Evolutionary conservation across 2,329 filamentous ascomycete species (phyloP).

Genomic region (Ceratocystis destructans): DNA sequence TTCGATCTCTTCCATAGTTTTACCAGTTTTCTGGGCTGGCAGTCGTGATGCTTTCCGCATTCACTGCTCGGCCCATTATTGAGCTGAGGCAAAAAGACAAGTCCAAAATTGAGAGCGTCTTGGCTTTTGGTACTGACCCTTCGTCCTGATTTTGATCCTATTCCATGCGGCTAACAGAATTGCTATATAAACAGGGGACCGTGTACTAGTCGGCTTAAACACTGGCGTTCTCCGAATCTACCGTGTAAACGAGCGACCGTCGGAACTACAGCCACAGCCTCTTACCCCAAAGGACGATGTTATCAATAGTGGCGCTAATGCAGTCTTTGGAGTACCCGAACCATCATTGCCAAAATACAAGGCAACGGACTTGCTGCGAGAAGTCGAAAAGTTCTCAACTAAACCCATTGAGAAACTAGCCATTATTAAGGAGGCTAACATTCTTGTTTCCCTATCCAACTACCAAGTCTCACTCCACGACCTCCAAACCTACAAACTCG

Average conservation of each 20-base stretch:
- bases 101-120: constrained; percentile 89
- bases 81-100: constrained; percentile 94
- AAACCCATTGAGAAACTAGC: constrained; percentile 86
- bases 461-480: constrained; percentile 83
- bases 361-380: constrained; percentile 72
- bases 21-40: constrained; percentile 30
- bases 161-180: constrained; percentile 14
- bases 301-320: constrained; percentile 4
- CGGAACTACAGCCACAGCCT: constrained; percentile 16
- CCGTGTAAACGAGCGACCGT: constrained; percentile 59
- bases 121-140: constrained; percentile 60
- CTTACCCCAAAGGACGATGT: not conserved
- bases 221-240: constrained; percentile 82
- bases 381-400: constrained; percentile 86
- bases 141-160: not conserved
- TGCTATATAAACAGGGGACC: constrained; percentile 49
- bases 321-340: constrained; percentile 4
- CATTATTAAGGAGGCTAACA: constrained; percentile 87
- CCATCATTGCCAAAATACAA: constrained; percentile 28
- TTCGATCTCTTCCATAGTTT: constrained; percentile 21
- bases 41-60: constrained; percentile 80
- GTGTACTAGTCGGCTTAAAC: constrained; percentile 81
- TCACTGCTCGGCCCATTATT: constrained; percentile 89
- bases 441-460: constrained; percentile 81
- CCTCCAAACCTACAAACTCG: constrained; percentile 65